Base-by-base conservation (phyloP, 805 yeast species). In the Ogataea haglerorum region DNA sequence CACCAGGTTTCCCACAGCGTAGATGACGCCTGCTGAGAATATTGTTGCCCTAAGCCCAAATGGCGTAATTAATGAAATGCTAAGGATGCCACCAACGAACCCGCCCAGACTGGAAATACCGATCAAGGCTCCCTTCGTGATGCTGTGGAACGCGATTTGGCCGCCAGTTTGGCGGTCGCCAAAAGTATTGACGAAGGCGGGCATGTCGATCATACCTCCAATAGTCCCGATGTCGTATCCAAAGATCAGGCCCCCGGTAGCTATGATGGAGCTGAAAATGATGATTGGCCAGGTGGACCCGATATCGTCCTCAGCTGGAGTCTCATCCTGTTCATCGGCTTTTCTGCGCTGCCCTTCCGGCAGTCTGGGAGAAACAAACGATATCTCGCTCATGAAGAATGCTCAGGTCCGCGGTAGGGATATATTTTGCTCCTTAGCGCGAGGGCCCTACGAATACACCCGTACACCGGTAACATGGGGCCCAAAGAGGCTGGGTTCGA, bases 211-310 rank as follows among this genome's bases (percentile, higher is more conserved):
- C 17, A 63, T 25, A 0, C 66, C 68, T 5, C 68, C 68, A 34
- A 65, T 50, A 1, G 60, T 60, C 1, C 69, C 69, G 23, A 64
- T 61, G 48, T 65, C 69, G 43, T 54, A 62, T 1, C 69, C 69
- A 38, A 61, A 64, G 1, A 61, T 40, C 6, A 65, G 47, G 2
- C 69, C 69, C 9, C 65, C 61, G 3, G 56, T 34, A 6, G 64
- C 53, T 17, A 64, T 58, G 5, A 52, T 44, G 3, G 54, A 24
- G 3, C 63, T 48, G 44, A 46, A 64, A 4, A 39, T 7, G 2
- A 54, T 49, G 2, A 61, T 45, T 0, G 60, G 58, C 13, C 45
- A 10, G 26, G 38, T 34, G 2, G 64, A 51, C 7, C 46, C 53
- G 18, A 51, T 22, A n/a, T 36, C 29, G 24, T 48, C 51, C n/a